Percentiles rank a stretch among this genome's conserved stretches.
These are phyloP conservation scores for Neofusicoccum laricinum DNA, from an alignment of 2,329 filamentous ascomycete genomes.

Conservation along the genomic window DNA sequence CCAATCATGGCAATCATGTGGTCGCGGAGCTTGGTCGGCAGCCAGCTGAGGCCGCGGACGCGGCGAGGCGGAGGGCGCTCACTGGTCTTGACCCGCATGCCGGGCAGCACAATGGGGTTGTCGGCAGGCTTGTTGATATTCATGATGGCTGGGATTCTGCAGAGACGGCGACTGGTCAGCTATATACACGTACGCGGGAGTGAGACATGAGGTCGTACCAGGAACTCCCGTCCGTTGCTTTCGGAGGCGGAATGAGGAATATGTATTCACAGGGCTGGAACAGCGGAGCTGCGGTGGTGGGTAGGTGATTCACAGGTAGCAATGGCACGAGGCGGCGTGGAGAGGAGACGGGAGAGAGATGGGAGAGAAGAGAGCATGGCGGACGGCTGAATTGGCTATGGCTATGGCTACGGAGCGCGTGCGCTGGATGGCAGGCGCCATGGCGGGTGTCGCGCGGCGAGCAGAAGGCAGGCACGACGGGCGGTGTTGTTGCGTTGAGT, in stretches of 20 bases:
- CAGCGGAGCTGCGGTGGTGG: not conserved
- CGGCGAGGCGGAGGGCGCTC: constrained; percentile 37
- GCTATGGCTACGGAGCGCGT: not conserved
- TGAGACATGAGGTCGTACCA: not conserved
- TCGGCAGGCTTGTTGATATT: constrained; percentile 36
- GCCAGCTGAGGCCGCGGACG: constrained; percentile 39
- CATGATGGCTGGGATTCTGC: constrained; percentile 28
- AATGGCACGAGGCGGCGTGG: not conserved
- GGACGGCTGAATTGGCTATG: not conserved
- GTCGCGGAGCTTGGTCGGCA: constrained; percentile 43
- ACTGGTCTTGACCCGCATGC: constrained; percentile 36
- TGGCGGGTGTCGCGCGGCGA: too few species aligned
- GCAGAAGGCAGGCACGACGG: not conserved
- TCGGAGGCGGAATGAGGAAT: not conserved
- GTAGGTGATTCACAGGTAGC: constrained; percentile 10
- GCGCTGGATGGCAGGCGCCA: not conserved
- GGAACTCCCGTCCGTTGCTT: not conserved
- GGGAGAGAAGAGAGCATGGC: not conserved
- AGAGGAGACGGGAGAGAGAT: not conserved
- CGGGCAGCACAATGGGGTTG: constrained; percentile 37
- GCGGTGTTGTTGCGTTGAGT: not conserved
- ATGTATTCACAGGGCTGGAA: constrained; percentile 10
- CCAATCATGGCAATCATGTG: constrained; percentile 47
- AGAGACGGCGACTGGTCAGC: not conserved
- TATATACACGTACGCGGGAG: not conserved